These are phyloP conservation scores for Venturia effusa DNA, from an alignment of 2,329 filamentous ascomycete genomes.

Conservation along the genomic window DNA sequence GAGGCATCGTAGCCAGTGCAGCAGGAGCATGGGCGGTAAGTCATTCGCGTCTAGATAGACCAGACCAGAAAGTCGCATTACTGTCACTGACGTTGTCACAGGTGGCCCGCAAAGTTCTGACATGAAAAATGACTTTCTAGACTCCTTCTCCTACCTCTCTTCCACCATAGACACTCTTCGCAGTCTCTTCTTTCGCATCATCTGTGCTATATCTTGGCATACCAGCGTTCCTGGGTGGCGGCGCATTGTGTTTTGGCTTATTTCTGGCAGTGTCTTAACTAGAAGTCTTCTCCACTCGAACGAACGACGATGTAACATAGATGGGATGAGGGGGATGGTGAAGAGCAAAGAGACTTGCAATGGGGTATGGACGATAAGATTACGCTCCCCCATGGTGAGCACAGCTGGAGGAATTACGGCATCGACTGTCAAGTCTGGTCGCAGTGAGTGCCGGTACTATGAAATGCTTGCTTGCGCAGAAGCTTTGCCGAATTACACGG, in stretches of 20 bases:
- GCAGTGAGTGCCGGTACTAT: not conserved
- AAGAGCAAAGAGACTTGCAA: not conserved
- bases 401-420: not conserved
- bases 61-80: not conserved
- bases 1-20: slow-evolving; percentile 74
- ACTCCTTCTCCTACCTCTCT: not conserved
- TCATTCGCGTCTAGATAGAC: slow-evolving; percentile 18
- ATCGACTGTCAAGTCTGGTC: not conserved
- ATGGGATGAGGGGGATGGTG: not conserved
- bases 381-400: not conserved
- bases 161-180: not conserved
- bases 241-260: not conserved
- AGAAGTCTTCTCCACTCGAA: slow-evolving; percentile 8
- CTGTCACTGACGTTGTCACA: not conserved
- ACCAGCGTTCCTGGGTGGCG: not conserved
- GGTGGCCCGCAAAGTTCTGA: slow-evolving; percentile 8
- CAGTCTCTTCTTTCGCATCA: not conserved
- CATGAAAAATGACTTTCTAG: not conserved
- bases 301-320: slow-evolving; percentile 3
- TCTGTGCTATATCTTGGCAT: not conserved
- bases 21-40: slow-evolving; percentile 87
- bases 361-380: not conserved
- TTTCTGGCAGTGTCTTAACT: slow-evolving; percentile 7
- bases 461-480: not conserved
- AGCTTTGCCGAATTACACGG: slow-evolving; percentile 13